Evolutionary conservation across 1,139 yeast genomes (phyloP).

Genomic region (Sugiyamaella sp.): DNA sequence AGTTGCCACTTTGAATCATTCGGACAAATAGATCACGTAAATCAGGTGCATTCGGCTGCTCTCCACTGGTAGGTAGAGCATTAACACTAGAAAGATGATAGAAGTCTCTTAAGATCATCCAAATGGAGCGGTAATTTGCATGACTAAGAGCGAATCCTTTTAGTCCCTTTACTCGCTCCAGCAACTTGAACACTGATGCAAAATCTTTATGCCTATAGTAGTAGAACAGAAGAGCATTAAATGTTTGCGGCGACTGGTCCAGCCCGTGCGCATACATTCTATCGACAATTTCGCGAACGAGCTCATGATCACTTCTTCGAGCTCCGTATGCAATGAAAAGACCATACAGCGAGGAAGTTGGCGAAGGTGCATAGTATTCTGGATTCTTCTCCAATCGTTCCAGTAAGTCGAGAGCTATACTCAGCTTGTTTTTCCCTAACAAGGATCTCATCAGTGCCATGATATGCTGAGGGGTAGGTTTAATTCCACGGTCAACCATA

Average conservation of each 20-base stretch:
- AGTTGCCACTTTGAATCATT: slow-evolving; percentile 29
- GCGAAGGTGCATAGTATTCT: slow-evolving; percentile 24
- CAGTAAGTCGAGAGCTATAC: slow-evolving; percentile 30
- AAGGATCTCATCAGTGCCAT: slow-evolving; percentile 33
- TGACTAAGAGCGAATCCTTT: slow-evolving; percentile 24
- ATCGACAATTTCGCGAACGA: slow-evolving; percentile 28
- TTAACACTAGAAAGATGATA: slow-evolving; percentile 19
- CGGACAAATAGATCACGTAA: slow-evolving; percentile 25
- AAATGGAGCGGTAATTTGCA: slow-evolving; percentile 31
- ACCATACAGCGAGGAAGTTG: slow-evolving; percentile 32
- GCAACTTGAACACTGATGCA: slow-evolving; percentile 27
- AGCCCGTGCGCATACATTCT: slow-evolving; percentile 28
- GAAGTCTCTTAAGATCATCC: slow-evolving; percentile 36
- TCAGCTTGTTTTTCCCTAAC: slow-evolving; percentile 27
- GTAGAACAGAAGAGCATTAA: slow-evolving; percentile 31
- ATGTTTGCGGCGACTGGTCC: slow-evolving; percentile 27
- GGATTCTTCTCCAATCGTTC: slow-evolving; percentile 28
- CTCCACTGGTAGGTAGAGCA: not conserved
- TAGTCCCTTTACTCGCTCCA: slow-evolving; percentile 12
- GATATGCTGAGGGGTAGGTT: slow-evolving; percentile 27
- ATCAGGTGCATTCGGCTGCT: slow-evolving; percentile 18
- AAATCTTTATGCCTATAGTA: slow-evolving; percentile 31
- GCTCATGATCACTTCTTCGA: slow-evolving; percentile 26
- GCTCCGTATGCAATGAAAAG: slow-evolving; percentile 36
- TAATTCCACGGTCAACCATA: slow-evolving; percentile 32